Base-by-base conservation (phyloP, 495 filamentous ascomycete species). In the Gamarada debralockiae region DNA sequence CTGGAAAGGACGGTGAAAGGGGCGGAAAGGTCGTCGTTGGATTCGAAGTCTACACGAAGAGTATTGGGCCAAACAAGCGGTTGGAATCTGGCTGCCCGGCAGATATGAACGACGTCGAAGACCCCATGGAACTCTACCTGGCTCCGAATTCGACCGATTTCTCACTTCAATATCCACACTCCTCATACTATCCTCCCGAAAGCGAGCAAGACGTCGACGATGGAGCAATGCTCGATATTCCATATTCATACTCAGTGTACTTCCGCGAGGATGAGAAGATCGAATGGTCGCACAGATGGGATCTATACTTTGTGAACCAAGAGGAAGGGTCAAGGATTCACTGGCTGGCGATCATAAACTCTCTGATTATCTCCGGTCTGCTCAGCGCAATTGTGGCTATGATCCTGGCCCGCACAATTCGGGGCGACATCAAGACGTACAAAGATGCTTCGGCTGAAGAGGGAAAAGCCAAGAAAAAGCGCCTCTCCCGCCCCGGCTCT, bases 341-440 rank as follows among this genome's bases (percentile, higher is more conserved):
- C 61, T 97, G 92, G 91, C 70, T 96, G 36, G 91, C 92, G 23
- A 95, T 97, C 56, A 68, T 95, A 58, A 96, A 96, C 70, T 96
- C 92, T 1, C 63, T 96, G 56, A 84, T 90, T 45, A 97, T 97
- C 55, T 87, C 84, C 31, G 84, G 85, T 21, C 77, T 93, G 5
- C 75, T 97, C 14, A 90, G 87, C 5, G 83, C 87, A 14, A 83
- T 91, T 10, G 89, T 97, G 4, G 83, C 89, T 33, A 89, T 96
- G 64, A 91, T 97, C 50, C 75, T 95, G 61, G 80, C 86, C 31
- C 82, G 87, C 55, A 97, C 92, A 1, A 81, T 95, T 22, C 81
- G 84, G 40, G 82, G 85, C 36, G 90, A 96, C 54, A 87, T 93
- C 63, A 80, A 77, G 36, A 79, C 74, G 27, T 83, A 84, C 54